Conservation (phyloP, 441 rosid genomes). For the Gossypium aridum region DNA sequence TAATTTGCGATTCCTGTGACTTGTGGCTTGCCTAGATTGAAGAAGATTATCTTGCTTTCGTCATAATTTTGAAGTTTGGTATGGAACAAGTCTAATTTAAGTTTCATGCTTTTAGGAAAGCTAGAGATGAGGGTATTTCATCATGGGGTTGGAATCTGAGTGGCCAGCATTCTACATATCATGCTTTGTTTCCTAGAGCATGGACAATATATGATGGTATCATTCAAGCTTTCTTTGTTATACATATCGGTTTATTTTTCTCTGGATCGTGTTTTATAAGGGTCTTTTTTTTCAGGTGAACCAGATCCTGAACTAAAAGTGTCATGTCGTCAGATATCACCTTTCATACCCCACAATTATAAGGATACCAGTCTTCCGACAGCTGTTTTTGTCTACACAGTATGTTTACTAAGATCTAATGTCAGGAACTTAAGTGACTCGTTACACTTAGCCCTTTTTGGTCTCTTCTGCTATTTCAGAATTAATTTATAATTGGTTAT, state of each 20-base stretch:
- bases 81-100: slow-evolving; percentile 1
- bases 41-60: slow-evolving; percentile 2
- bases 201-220: slow-evolving; percentile 99
- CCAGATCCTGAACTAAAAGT: slow-evolving; percentile 96
- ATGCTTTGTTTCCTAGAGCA: slow-evolving; percentile 95
- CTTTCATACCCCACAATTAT: slow-evolving; percentile 95
- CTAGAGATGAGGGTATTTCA: slow-evolving; percentile 74
- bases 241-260: background rate
- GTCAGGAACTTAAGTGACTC: background rate
- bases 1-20: background rate
- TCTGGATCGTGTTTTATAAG: background rate
- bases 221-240: slow-evolving; percentile 15
- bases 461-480: background rate
- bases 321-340: slow-evolving; percentile 96
- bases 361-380: slow-evolving; percentile 95
- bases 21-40: background rate
- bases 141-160: slow-evolving; percentile 98
- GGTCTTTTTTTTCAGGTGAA: slow-evolving; percentile 61
- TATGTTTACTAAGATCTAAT: slow-evolving; percentile 31
- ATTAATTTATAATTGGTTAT: background rate
- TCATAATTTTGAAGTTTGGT: background rate
- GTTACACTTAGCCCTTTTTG: background rate
- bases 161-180: slow-evolving; percentile 97
- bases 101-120: slow-evolving; percentile 45
- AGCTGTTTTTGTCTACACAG: slow-evolving; percentile 91